phyloP scores from a whole-genome alignment of 2,329 filamentous ascomycete species.

The Aspergillus jensenii region DNA sequence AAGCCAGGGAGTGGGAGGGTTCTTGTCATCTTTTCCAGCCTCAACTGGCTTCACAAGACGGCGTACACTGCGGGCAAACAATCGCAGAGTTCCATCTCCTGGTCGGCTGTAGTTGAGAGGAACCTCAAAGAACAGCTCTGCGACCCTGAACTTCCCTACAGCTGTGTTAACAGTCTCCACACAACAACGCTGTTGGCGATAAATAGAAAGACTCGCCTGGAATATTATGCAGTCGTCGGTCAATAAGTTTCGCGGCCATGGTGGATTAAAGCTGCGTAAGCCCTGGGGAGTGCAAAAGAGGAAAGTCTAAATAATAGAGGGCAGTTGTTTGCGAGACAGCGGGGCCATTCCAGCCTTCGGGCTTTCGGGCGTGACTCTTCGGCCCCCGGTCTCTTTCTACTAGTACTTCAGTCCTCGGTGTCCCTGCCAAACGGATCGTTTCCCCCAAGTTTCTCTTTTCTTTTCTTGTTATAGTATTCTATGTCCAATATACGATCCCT shows the following conservation, averaged over 20 bases:
- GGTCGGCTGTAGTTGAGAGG: slow-evolving; percentile 74
- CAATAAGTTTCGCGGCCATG: slow-evolving; percentile 40
- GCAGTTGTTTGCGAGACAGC: not conserved
- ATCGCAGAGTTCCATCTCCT: slow-evolving; percentile 59
- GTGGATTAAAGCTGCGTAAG: slow-evolving; percentile 3
- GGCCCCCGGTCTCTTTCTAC: not conserved
- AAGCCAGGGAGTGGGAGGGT: slow-evolving; percentile 53
- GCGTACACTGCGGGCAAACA: slow-evolving; percentile 75
- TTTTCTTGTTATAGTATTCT: not conserved
- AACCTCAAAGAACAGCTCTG: slow-evolving; percentile 84
- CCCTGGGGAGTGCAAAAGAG: not conserved
- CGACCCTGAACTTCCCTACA: slow-evolving; percentile 70
- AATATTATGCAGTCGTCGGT: slow-evolving; percentile 38
- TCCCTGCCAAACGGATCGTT: slow-evolving; percentile 6
- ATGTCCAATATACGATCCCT: not conserved
- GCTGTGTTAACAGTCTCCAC: slow-evolving; percentile 5
- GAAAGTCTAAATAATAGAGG: not conserved
- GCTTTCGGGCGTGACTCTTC: no score
- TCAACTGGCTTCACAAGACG: slow-evolving; percentile 56
- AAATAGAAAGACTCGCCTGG: slow-evolving; percentile 28
- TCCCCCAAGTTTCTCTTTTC: not conserved
- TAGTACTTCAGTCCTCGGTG: not conserved
- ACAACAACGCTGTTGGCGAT: not conserved
- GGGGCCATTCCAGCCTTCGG: not conserved
- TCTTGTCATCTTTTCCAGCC: slow-evolving; percentile 44